phyloP scores from a whole-genome alignment of 306 rosid species.

The Alnus rubra region DNA sequence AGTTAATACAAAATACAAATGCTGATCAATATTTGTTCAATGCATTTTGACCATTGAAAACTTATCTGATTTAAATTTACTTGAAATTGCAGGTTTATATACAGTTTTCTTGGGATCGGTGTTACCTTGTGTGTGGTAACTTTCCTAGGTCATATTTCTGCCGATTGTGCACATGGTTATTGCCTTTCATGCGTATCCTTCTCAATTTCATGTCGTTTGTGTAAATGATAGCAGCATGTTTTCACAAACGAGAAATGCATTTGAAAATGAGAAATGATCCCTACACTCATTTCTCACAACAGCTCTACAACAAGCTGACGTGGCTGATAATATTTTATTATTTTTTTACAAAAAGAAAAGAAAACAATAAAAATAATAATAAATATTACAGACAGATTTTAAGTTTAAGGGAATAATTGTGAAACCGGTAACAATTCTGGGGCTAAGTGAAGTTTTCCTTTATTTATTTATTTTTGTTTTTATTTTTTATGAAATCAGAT shows the following conservation, averaged over 20 bases:
- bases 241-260: no score
- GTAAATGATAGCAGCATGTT: background rate
- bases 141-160: conserved; percentile 40
- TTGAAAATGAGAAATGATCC: no score
- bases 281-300: no score
- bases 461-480: background rate
- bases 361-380: no score
- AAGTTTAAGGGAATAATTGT: no score
- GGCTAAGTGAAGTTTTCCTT: no score
- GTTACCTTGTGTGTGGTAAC: conserved; percentile 29
- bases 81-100: conserved; percentile 31
- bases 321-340: no score
- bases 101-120: conserved; percentile 36
- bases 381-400: no score
- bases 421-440: no score
- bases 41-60: background rate
- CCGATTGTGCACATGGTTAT: conserved; percentile 24
- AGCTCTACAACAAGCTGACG: no score
- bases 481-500: background rate
- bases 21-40: background rate
- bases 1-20: background rate
- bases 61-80: background rate
- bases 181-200: conserved; percentile 54
- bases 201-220: background rate
- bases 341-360: no score